Conservation (phyloP, 345 rosid species). For the Streptanthus diversifolius region DNA sequence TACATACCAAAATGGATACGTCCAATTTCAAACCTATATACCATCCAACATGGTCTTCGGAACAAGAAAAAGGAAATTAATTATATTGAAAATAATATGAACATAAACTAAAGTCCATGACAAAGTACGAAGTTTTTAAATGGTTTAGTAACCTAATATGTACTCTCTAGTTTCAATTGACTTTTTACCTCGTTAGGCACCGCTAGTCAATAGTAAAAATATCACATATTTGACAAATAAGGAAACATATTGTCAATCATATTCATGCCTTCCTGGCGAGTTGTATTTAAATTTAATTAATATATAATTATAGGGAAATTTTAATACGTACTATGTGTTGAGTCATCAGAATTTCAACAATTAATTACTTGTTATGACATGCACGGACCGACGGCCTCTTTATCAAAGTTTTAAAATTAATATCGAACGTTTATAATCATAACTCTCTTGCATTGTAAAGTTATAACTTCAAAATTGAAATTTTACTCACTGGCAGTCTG, state of each 20-base stretch:
- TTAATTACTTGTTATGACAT: slow-evolving; percentile 19
- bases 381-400: not conserved
- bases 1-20: no score
- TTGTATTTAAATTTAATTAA: not conserved
- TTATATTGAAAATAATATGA: not conserved
- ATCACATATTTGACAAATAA: not conserved
- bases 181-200: not conserved
- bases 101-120: not conserved
- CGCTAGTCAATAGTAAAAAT: not conserved
- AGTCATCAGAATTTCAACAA: slow-evolving; percentile 14
- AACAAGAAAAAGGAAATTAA: not conserved
- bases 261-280: slow-evolving; percentile 18
- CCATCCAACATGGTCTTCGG: not conserved
- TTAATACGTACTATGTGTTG: not conserved
- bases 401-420: not conserved
- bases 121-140: not conserved
- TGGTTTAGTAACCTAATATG: not conserved
- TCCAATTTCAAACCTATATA: not conserved
- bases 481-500: not conserved
- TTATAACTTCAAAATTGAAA: not conserved
- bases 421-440: not conserved
- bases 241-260: slow-evolving; percentile 23
- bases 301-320: not conserved
- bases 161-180: not conserved
- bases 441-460: not conserved